Evolutionary conservation across 371 early-diverging fungal genomes (phyloP).

Genomic region (Apophysomyces trapeziformis): DNA sequence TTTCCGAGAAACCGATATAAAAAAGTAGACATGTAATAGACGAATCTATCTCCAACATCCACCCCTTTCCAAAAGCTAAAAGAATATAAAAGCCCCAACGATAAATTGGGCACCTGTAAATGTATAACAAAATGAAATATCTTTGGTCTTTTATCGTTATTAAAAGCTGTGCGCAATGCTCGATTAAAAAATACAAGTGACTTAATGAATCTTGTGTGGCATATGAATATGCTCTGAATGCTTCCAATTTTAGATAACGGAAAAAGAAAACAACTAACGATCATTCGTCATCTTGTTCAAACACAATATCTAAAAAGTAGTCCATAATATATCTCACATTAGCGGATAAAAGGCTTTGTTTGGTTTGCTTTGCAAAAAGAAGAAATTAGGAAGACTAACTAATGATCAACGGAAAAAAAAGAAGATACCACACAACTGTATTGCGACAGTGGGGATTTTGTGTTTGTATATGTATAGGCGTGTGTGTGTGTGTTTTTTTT

Average conservation of each 20-base stretch:
- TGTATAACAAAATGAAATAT: neutral
- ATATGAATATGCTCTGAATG: too few relatives aligned
- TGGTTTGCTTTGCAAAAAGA: constrained; percentile 6
- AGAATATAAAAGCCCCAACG: neutral
- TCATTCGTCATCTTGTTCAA: too few relatives aligned
- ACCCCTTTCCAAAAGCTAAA: constrained; percentile 4
- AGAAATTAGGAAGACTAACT: neutral
- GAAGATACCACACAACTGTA: neutral
- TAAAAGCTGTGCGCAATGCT: too few relatives aligned
- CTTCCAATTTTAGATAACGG: too few relatives aligned
- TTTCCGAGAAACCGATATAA: neutral
- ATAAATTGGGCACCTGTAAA: neutral
- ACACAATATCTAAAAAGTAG: too few relatives aligned
- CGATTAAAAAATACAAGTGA: too few relatives aligned
- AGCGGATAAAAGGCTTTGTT: neutral
- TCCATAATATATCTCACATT: too few relatives aligned
- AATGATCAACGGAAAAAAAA: constrained; percentile 10
- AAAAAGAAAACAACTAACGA: too few relatives aligned
- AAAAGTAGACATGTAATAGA: constrained; percentile 12
- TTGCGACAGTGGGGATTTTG: neutral
- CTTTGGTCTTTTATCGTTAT: too few relatives aligned
- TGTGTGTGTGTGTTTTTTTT: too few relatives aligned
- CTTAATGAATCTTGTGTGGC: too few relatives aligned
- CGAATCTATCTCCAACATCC: constrained; percentile 1
- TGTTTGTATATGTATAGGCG: neutral